Evolutionary conservation across 176 grass and related monocot species (phyloP).

Genomic region (Guadua angustifolia): DNA sequence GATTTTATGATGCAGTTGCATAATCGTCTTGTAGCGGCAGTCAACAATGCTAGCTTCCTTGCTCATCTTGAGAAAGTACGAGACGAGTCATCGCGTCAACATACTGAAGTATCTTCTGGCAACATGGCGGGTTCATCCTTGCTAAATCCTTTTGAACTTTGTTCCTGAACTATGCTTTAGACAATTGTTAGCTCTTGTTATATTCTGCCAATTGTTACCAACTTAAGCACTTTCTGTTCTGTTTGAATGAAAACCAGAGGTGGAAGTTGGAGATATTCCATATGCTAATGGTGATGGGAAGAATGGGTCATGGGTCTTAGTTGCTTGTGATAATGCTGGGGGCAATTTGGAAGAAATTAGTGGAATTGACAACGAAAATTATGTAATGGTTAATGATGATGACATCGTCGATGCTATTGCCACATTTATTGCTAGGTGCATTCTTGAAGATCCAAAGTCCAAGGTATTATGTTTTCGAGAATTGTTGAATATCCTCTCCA

Average conservation of each 20-base stretch:
- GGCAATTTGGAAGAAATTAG: conserved; percentile 83
- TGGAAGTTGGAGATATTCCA: conserved; percentile 59
- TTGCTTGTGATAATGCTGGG: conserved; percentile 58
- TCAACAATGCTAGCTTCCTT: conserved; percentile 72
- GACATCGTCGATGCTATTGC: conserved; percentile 88
- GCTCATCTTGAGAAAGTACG: conserved; percentile 67
- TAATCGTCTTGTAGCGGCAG: conserved; percentile 63
- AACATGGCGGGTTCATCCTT: conserved; percentile 56
- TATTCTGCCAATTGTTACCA: not conserved
- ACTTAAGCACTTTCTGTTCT: conserved; percentile 17
- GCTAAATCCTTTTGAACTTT: conserved; percentile 5
- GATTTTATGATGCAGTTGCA: conserved; percentile 61
- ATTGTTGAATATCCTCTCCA: conserved; percentile 13
- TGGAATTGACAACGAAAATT: conserved; percentile 88
- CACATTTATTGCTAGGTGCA: conserved; percentile 85
- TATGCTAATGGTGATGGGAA: conserved; percentile 59
- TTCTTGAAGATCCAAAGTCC: conserved; percentile 88
- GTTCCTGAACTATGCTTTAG: conserved; percentile 22
- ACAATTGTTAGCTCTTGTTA: not conserved
- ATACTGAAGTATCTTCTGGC: conserved; percentile 31
- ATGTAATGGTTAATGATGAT: conserved; percentile 85
- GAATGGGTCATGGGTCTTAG: conserved; percentile 84
- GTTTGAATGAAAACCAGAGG: conserved; percentile 39
- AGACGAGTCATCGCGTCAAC: conserved; percentile 40
- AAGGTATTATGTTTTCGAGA: conserved; percentile 60